Conservation (phyloP, 2,329 filamentous ascomycete genomes). For the Fusarium tjaetaba region DNA sequence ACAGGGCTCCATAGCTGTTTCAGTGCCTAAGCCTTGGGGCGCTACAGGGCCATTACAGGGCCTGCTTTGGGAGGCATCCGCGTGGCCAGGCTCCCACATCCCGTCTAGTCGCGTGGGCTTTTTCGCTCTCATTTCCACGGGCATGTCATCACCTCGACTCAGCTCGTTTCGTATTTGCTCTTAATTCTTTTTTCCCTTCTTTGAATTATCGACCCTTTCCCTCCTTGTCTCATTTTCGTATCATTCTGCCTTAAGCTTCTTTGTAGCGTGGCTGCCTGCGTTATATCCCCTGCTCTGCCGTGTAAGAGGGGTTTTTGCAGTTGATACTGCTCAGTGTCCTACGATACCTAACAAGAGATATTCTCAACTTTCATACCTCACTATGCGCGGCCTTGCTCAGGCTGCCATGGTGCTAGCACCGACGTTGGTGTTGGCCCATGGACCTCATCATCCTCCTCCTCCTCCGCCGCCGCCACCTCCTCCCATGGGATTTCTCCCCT, state of each 20-base stretch:
- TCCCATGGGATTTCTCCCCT: conserved; percentile 27
- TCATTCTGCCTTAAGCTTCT: conserved; percentile 21
- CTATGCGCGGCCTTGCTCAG: conserved; percentile 45
- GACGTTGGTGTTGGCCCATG: conserved; percentile 36
- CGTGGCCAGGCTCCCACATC: conserved; percentile 31
- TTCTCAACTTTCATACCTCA: conserved; percentile 9
- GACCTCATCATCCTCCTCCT: conserved; percentile 24
- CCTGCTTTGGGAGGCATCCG: conserved; percentile 20
- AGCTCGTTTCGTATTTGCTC: not conserved
- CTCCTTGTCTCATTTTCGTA: conserved; percentile 16
- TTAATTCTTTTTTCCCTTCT: conserved; percentile 9
- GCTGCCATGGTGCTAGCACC: conserved; percentile 43
- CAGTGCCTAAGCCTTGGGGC: not conserved
- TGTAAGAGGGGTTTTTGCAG: conserved; percentile 10
- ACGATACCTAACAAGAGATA: not conserved
- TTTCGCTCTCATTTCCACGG: conserved; percentile 19
- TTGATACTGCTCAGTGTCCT: not conserved
- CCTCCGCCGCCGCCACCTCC: conserved; percentile 22
- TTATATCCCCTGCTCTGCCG: not conserved
- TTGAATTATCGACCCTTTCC: not conserved
- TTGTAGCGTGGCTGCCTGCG: conserved; percentile 12
- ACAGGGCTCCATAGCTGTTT: conserved; percentile 19
- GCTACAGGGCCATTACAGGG: conserved; percentile 14
- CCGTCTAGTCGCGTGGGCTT: conserved; percentile 22
- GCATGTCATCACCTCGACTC: conserved; percentile 1